A percentile compares a stretch with the other conserved stretches of the same genome.
These are phyloP conservation scores for Aspergillus pseudotamarii DNA, from an alignment of 2,329 filamentous ascomycete species.

Conservation along the genomic window DNA sequence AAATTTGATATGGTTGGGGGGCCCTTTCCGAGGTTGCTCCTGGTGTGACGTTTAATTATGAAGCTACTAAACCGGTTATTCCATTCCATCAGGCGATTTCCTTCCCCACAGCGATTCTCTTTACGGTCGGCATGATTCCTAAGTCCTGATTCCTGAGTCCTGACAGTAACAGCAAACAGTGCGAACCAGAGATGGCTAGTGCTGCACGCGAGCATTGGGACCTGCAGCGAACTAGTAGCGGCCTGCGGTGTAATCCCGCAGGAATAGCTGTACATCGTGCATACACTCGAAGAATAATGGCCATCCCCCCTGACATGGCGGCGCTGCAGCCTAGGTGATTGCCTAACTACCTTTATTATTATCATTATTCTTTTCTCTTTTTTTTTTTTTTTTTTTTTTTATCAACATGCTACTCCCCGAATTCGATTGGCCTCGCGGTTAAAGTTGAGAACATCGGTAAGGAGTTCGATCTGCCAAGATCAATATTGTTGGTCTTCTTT, in stretches of 20 bases:
- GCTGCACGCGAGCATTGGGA: conserved; percentile 19
- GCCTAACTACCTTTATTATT: not conserved
- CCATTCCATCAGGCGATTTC: not conserved
- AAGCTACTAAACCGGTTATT: not conserved
- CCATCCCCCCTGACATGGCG: conserved; percentile 16
- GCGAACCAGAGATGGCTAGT: not conserved
- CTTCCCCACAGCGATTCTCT: not conserved
- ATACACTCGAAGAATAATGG: conserved; percentile 10
- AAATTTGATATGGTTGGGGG: not conserved
- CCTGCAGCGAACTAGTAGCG: conserved; percentile 18
- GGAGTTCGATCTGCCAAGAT: conserved; percentile 7
- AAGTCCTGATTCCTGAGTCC: not conserved
- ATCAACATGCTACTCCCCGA: not conserved
- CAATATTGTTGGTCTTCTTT: not conserved
- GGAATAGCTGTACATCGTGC: conserved; percentile 8
- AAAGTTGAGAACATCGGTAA: conserved; percentile 19
- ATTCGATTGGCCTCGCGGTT: conserved; percentile 10
- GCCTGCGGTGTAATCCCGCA: conserved; percentile 16
- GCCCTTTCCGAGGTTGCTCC: conserved; percentile 1
- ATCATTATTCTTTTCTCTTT: not conserved
- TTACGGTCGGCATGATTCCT: not conserved
- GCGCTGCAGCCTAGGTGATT: conserved; percentile 10
- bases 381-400: too few species aligned
- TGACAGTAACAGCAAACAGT: not conserved
- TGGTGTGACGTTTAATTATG: not conserved